phyloP scores from a whole-genome alignment of 129 eudicot species.

The Centella asiatica region DNA sequence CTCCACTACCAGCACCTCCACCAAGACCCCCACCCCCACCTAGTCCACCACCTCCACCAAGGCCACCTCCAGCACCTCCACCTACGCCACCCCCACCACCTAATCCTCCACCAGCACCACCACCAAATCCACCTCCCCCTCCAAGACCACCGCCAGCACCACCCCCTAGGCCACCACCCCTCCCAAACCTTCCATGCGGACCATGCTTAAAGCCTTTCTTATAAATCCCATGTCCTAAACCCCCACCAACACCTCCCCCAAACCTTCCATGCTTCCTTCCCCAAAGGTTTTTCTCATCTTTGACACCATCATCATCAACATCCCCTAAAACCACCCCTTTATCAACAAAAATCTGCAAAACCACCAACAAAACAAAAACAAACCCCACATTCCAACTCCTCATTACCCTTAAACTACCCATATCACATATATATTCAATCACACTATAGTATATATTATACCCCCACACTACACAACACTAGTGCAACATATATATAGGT shows the following conservation, averaged over 20 bases:
- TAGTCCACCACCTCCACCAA: background rate
- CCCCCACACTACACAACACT: no score
- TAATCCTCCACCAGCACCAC: background rate
- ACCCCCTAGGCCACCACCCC: constrained; percentile 1
- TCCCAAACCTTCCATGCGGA: background rate
- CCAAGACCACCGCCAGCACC: background rate
- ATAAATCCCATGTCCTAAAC: constrained; percentile 10
- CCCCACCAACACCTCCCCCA: constrained; percentile 8
- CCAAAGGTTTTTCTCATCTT: background rate
- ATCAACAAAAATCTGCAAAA: background rate
- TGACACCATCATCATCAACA: background rate
- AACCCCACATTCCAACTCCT: background rate
- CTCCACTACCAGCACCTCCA: background rate
- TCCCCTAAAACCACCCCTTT: background rate
- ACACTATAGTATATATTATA: no score
- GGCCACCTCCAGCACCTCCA: background rate
- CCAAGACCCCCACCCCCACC: constrained; percentile 7
- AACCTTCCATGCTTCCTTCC: background rate
- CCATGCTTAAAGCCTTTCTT: constrained; percentile 4
- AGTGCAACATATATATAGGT: no score
- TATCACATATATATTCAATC: no score
- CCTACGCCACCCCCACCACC: background rate
- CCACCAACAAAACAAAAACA: background rate
- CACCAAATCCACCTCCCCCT: background rate
- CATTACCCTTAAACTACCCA: background rate